Evolutionary conservation across 495 filamentous ascomycete genomes (phyloP), one percentile per base, ranked within the genome.

Genomic region (Trichoderma reesei): DNA sequence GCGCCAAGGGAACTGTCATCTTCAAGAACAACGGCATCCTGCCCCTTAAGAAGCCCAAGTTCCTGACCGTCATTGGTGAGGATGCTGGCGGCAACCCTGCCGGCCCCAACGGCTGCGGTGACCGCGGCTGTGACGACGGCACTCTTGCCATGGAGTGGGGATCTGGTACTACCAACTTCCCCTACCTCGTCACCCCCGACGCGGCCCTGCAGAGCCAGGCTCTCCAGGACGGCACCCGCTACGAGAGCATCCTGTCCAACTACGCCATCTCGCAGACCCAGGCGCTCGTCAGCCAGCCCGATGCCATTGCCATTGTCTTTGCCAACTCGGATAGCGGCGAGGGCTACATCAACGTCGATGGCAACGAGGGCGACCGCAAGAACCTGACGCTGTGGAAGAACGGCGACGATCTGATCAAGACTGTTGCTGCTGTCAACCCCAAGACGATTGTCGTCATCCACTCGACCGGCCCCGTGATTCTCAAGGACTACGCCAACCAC

Each of bases 101-200:
- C 38, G 94, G 94, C n/a, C 89, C 91, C 18, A 97, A 98, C 72
- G 86, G 88, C 26, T 96, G 92, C 71, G 38, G 68, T 44, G 90
- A 98, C 75, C 85, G 89, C 44, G 86, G 88, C n/a, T 96, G 94
- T 66, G 80, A 91, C 71, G 83, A 85, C 48, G 93, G 92, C 46
- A 97, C 93, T 6, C 80, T 97, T 37, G 94, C 89, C 37, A 92
- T 96, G 88, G 92, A 85, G 59, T 98, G 93, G 94, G 94, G 93
- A 41, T 92, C 88, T 65, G 94, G 94, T 62, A 90, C 89, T 26
- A 82, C 90, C 41, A 88, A 94, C 68, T 97, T 91, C 80, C 92
- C 94, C 1, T 98, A 97, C 75, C 82, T 98, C 3, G 78, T 95
- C 66, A 91, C 91, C 3, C 94, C 94, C 1, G 84, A 96, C 59